Conservation (phyloP, 1,139 yeast species). For the Entelexis sorbosivorans region DNA sequence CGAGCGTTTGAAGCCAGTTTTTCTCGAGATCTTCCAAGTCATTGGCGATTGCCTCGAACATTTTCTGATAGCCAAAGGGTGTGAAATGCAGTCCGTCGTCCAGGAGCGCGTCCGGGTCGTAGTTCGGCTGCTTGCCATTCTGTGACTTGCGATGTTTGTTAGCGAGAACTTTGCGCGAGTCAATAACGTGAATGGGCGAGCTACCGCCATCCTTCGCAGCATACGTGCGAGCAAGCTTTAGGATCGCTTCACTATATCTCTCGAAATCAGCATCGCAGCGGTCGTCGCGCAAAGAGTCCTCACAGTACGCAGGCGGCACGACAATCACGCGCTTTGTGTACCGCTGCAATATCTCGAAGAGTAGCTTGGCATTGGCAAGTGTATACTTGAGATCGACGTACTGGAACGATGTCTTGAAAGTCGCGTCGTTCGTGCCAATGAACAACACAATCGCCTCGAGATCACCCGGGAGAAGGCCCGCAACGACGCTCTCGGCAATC, state of each 20-base stretch:
- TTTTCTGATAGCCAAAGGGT: conserved; percentile 35
- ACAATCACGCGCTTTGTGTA: conserved; percentile 9
- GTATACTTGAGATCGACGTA: conserved; percentile 43
- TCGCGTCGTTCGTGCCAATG: conserved; percentile 70
- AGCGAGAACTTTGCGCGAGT: background rate
- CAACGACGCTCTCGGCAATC: conserved; percentile 8
- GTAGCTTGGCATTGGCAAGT: background rate
- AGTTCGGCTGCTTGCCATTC: background rate
- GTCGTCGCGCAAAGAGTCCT: conserved; percentile 28
- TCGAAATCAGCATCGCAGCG: conserved; percentile 1
- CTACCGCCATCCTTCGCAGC: no score
- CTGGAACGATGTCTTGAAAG: conserved; percentile 36
- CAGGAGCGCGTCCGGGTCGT: conserved; percentile 24
- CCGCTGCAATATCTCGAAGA: conserved; percentile 25
- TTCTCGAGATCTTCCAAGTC: background rate
- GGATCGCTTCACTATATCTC: background rate
- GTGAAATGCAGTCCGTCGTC: conserved; percentile 62
- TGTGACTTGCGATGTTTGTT: background rate
- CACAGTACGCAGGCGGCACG: conserved; percentile 2
- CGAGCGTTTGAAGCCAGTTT: background rate
- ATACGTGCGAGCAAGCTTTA: no score
- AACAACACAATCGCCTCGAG: conserved; percentile 41
- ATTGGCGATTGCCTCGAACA: background rate
- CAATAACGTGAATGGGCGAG: background rate
- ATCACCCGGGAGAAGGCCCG: conserved; percentile 10